These are phyloP conservation scores for Leptomonas pyrrhocoris DNA, from an alignment of 208 protist species.

Conservation along the genomic window DNA sequence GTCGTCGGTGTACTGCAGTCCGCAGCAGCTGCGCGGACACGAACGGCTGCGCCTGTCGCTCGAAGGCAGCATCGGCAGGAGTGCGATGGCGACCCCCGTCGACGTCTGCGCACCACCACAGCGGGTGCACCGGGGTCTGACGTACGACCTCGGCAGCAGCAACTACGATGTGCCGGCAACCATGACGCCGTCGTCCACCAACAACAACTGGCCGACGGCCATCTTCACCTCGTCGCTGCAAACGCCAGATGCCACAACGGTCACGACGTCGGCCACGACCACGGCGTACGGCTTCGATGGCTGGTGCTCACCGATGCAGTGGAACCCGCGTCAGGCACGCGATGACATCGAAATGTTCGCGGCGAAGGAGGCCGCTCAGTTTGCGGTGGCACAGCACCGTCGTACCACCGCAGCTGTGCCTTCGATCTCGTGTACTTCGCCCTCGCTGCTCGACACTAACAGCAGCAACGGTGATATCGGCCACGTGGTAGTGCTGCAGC, in stretches of 20 bases:
- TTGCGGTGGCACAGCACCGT: conserved; percentile 14
- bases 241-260: background rate
- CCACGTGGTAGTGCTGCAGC: background rate
- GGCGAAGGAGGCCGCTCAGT: conserved; percentile 15
- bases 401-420: background rate
- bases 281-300: conserved; percentile 5
- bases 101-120: too few relatives aligned
- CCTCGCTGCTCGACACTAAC: background rate
- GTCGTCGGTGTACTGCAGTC: conserved; percentile 31
- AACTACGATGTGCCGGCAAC: too few relatives aligned
- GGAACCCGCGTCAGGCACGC: conserved; percentile 26
- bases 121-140: too few relatives aligned
- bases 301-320: conserved; percentile 34
- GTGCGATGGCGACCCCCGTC: conserved; percentile 1
- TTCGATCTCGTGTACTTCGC: background rate
- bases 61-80: background rate
- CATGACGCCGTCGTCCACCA: too few relatives aligned
- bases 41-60: background rate
- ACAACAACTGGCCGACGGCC: too few relatives aligned
- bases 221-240: background rate
- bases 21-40: conserved; percentile 12
- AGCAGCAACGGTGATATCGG: background rate
- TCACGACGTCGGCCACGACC: background rate
- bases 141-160: too few relatives aligned
- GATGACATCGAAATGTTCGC: conserved; percentile 29